phyloP scores from a whole-genome alignment of 768 basidiomycete genomes.

The Amyloporia xantha region DNA sequence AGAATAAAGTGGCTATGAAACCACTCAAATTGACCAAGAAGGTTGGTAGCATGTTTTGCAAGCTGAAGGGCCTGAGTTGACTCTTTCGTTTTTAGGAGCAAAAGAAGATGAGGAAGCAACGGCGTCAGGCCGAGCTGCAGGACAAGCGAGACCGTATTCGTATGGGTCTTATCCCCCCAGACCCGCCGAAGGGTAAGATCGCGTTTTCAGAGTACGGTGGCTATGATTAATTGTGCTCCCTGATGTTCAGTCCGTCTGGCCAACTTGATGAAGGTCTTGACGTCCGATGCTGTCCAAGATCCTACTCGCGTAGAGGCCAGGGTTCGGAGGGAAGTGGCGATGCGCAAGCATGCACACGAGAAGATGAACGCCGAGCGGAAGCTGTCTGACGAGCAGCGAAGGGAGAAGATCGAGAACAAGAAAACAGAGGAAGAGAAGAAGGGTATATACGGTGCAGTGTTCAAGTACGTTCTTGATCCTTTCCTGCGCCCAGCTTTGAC shows the following conservation, averaged over 20 bases:
- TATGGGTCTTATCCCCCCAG: slow-evolving; percentile 94
- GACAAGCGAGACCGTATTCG: slow-evolving; percentile 92
- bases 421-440: slow-evolving; percentile 85
- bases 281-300: slow-evolving; percentile 94
- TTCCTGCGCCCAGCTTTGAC: slow-evolving; percentile 1
- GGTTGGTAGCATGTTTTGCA: slow-evolving; percentile 40
- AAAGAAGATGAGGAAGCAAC: slow-evolving; percentile 95
- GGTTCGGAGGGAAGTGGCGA: slow-evolving; percentile 88
- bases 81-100: slow-evolving; percentile 50
- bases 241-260: slow-evolving; percentile 68
- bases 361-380: slow-evolving; percentile 92
- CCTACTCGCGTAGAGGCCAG: slow-evolving; percentile 96
- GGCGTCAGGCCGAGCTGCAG: slow-evolving; percentile 81
- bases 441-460: slow-evolving; percentile 76
- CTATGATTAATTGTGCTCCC: slow-evolving; percentile 10
- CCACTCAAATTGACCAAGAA: slow-evolving; percentile 92
- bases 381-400: slow-evolving; percentile 82
- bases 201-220: background rate
- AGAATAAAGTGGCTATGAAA: slow-evolving; percentile 70
- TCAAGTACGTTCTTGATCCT: slow-evolving; percentile 59
- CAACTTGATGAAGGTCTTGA: slow-evolving; percentile 97
- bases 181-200: slow-evolving; percentile 81
- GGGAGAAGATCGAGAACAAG: slow-evolving; percentile 83
- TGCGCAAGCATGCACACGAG: slow-evolving; percentile 83
- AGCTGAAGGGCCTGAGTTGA: no score